Base-by-base conservation (phyloP, 2,329 filamentous ascomycete genomes). In the Graphium sp. region DNA sequence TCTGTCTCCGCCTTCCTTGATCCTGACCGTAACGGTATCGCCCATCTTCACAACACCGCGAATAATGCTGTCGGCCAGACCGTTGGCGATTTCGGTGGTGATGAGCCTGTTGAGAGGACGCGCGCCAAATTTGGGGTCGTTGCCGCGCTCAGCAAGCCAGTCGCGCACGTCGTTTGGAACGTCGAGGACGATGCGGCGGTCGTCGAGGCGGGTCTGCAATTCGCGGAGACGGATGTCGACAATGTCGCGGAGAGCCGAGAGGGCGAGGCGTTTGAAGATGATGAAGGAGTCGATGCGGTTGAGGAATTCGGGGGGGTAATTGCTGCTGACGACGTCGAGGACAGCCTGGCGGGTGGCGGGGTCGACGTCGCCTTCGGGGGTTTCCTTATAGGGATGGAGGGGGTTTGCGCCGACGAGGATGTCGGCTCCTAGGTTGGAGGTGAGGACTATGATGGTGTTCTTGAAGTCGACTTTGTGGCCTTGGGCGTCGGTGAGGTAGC, bases 211-310 rank as follows among this genome's bases (percentile, higher is more conserved):
- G 29, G 58, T 56, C 50, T 94, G 85, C 6, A 95, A 61, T 54
- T 95, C 89, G 35, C 64, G 68, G 26, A 95, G 62, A 18, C 89
- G 72, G 37, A 95, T 94, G 44, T 95, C 83, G 27, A 94, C 84
- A 37, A 95, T 95, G 44, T 92, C 85, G 18, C 83, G 67, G 32
- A 95, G 65, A 11, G 87, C 85, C 12, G 64, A 59, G 18, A 65
- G 66, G 1, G 82, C 81, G 3, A 95, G 66, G 7, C 87, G 71
- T 53, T 85, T 87, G 63, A 95, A 95, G 45, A 95, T 60, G 48
- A 95, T 94, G 56, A 95, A 94, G 35, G 91, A 87, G 51, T 95
- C 87, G 36, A 95, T 83, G 13, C 89, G 72, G 56, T 98, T 95
- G 37, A 95, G 66, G 61, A 95, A 98, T 48, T 95, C 89, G 4